A percentile compares a stretch with the other conserved stretches of the same genome.
phyloP scores from a whole-genome alignment of 2,329 filamentous ascomycete genomes.

The Anisogramma anomala region DNA sequence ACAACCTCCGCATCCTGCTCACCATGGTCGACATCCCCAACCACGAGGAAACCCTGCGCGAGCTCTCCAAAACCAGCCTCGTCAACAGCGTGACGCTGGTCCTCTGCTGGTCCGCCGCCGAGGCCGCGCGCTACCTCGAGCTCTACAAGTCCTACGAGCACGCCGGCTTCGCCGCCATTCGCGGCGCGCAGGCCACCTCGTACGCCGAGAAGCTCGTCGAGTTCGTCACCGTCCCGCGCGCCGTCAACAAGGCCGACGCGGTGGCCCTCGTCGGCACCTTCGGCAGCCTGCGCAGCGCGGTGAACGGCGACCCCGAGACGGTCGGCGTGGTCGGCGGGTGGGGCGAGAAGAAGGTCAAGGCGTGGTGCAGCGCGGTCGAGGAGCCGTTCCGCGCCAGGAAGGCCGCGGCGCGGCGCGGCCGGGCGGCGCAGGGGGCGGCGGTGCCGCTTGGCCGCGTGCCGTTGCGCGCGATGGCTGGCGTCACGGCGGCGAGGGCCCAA shows the following conservation, averaged over 20 bases:
- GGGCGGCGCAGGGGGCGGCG: conserved; percentile 19
- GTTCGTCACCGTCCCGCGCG: conserved; percentile 81
- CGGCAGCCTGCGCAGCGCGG: conserved; percentile 72
- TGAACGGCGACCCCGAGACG: conserved; percentile 82
- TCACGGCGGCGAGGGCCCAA: conserved; percentile 22
- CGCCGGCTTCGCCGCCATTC: conserved; percentile 67
- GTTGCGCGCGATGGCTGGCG: conserved; percentile 12
- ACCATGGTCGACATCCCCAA: conserved; percentile 92
- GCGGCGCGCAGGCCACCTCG: conserved; percentile 68
- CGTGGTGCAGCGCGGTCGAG: conserved; percentile 70
- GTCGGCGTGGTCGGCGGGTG: conserved; percentile 77
- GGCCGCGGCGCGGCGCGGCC: conserved; percentile 44
- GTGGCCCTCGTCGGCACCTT: conserved; percentile 84
- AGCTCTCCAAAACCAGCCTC: conserved; percentile 82
- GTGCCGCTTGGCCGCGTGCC: conserved; percentile 16
- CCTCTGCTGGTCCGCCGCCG: conserved; percentile 86
- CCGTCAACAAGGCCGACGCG: conserved; percentile 90
- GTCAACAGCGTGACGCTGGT: conserved; percentile 89
- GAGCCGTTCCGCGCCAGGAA: conserved; percentile 74
- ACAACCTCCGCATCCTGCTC: conserved; percentile 74
- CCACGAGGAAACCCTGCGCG: conserved; percentile 79
- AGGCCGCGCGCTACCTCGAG: conserved; percentile 88
- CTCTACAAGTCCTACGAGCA: conserved; percentile 92
- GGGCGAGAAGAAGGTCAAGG: conserved; percentile 89
- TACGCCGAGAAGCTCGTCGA: conserved; percentile 84